phyloP scores from a whole-genome alignment of 2,329 filamentous ascomycete genomes.

The Aureobasidium sp. region DNA sequence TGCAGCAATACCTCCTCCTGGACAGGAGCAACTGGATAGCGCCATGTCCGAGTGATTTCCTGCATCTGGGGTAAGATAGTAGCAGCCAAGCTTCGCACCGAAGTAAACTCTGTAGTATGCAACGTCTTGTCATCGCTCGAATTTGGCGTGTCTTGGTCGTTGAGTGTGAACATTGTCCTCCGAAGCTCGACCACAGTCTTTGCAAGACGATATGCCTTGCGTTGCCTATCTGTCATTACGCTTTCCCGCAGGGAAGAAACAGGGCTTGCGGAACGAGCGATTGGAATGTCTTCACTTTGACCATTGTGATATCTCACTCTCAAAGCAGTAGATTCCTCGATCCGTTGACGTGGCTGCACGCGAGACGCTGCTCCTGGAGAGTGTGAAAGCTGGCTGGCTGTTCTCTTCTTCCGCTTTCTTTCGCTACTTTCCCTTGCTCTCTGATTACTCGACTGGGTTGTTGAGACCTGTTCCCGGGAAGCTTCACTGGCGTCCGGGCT shows the following conservation, averaged over 20 bases:
- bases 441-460: not conserved
- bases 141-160: constrained; percentile 14
- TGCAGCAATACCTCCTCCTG: constrained; percentile 46
- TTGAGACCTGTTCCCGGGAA: not conserved
- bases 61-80: constrained; percentile 48
- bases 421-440: constrained; percentile 25
- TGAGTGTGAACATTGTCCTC: constrained; percentile 47
- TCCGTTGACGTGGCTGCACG: constrained; percentile 40
- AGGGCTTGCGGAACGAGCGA: constrained; percentile 29
- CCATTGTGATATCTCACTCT: constrained; percentile 52
- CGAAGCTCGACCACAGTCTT: constrained; percentile 46
- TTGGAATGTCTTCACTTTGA: constrained; percentile 49
- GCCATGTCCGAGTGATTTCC: constrained; percentile 46
- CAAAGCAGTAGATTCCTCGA: constrained; percentile 38
- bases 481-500: constrained; percentile 47
- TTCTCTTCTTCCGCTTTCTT: constrained; percentile 51
- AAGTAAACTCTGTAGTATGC: constrained; percentile 35
- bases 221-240: constrained; percentile 44
- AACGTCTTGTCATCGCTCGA: constrained; percentile 21
- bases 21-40: constrained; percentile 50
- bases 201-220: constrained; percentile 47
- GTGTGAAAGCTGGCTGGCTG: constrained; percentile 31
- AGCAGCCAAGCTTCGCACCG: constrained; percentile 28
- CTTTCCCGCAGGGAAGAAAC: constrained; percentile 10
- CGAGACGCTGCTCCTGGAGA: constrained; percentile 23